Evolutionary conservation across 306 rosid species (phyloP).

Genomic region (Betula pendula): DNA sequence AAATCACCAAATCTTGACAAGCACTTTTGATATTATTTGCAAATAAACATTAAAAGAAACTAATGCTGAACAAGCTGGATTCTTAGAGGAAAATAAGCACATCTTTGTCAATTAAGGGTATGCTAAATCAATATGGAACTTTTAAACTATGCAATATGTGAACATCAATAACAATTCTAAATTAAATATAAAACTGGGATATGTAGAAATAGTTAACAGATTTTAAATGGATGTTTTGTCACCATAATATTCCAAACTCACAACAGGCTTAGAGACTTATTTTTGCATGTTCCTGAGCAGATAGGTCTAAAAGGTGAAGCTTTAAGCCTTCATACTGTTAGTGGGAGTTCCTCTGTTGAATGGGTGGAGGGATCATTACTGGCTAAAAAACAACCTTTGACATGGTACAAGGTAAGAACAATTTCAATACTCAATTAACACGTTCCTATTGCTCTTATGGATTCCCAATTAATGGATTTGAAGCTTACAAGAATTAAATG

Average conservation of each 20-base stretch:
- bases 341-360: slow-evolving; percentile 79
- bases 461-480: slow-evolving; percentile 17
- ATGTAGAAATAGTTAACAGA: background rate
- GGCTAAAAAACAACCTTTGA: slow-evolving; percentile 65
- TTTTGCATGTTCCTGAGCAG: slow-evolving; percentile 46
- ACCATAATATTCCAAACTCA: background rate
- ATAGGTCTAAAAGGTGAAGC: slow-evolving; percentile 85
- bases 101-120: too few relatives aligned
- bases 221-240: background rate
- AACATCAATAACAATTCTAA: background rate
- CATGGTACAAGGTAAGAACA: slow-evolving; percentile 90
- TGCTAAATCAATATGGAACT: too few relatives aligned
- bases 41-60: background rate
- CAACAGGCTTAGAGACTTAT: background rate
- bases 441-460: slow-evolving; percentile 4
- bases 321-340: slow-evolving; percentile 59
- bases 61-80: background rate
- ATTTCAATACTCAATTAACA: slow-evolving; percentile 13
- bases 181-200: background rate
- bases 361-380: slow-evolving; percentile 73
- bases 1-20: background rate
- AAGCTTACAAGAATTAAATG: slow-evolving; percentile 18
- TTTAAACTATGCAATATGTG: background rate
- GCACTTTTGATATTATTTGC: background rate
- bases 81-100: too few relatives aligned